phyloP scores from a whole-genome alignment of 257 asterid genomes.

The Gynochthodes officinalis region DNA sequence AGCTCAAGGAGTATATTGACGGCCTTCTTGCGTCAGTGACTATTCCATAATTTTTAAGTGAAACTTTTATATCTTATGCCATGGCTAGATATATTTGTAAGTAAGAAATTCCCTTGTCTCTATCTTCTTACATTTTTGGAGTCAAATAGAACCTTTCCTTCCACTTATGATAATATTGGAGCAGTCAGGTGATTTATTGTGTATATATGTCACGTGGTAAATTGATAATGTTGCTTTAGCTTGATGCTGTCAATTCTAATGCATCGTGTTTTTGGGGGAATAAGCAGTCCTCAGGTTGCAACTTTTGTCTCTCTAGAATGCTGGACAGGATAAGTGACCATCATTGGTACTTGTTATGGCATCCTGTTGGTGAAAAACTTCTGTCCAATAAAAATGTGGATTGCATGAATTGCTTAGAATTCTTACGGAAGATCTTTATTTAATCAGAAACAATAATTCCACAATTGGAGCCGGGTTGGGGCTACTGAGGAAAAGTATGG shows the following conservation, averaged over 20 bases:
- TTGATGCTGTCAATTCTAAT: neutral
- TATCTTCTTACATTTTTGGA: neutral
- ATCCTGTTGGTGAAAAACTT: too few species aligned
- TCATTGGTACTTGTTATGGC: neutral
- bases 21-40: conserved; percentile 51
- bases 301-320: neutral
- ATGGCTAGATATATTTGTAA: conserved; percentile 12
- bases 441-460: neutral
- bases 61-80: neutral
- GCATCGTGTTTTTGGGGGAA: neutral
- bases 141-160: neutral
- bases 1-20: conserved; percentile 65
- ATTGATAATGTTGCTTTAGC: neutral
- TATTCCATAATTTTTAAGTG: conserved; percentile 29
- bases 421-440: neutral
- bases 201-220: neutral
- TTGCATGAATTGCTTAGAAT: too few species aligned
- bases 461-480: neutral
- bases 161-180: conserved; percentile 3
- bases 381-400: too few species aligned
- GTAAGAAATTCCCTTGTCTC: conserved; percentile 7
- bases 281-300: conserved; percentile 6
- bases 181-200: conserved; percentile 4
- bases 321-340: neutral
- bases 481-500: neutral